Evolutionary conservation across 2,329 filamentous ascomycete genomes (phyloP), one percentile per base, ranked within the genome.

Genomic region (Magnaporthiopsis rhizophila): DNA sequence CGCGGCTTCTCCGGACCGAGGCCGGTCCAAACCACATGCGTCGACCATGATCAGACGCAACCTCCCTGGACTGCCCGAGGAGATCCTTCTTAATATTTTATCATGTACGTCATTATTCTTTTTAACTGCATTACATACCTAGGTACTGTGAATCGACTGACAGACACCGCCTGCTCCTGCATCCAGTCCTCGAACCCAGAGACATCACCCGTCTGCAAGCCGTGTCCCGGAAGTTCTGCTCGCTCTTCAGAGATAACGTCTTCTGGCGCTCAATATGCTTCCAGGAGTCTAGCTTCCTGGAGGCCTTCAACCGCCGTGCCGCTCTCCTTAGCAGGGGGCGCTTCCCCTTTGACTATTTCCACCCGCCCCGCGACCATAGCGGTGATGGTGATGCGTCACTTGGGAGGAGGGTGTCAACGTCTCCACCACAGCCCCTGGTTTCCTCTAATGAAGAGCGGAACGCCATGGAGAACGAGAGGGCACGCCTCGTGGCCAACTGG

Each of bases 241-340:
- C 79, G 36, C 79, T 95, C 58, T 88, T 86, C 56, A 87, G 91
- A 65, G 91, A 96, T 72, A 84, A 89, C 69, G 83, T 81, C 56
- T 79, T 94, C 50, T 97, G 93, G 93, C 89, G 89, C 67, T 77
- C 82, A 3, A 81, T 88, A 72, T 93, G 89, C 73, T 91, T 95
- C 73, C 81, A 87, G 50, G 79, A 86, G 65, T 94, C 91, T 21
- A 74, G 81, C 45, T 88, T 88, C 73, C 84, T 89, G 70, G 81
- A 85, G 38, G 77, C 80, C n/a, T 82, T 90, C 36, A 60, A 58
- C 21, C 64, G 64, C 12, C 66, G 64, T 34, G 21, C 58, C 18
- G 30, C 59, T 32, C 60, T 64, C 18, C 38, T 61, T 18, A 38
- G 21, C 7, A 18, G 36, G 30, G 61, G 62, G 21, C 34, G 28